These are phyloP conservation scores for Postia placenta DNA, from an alignment of 768 basidiomycete species.

Conservation along the genomic window DNA sequence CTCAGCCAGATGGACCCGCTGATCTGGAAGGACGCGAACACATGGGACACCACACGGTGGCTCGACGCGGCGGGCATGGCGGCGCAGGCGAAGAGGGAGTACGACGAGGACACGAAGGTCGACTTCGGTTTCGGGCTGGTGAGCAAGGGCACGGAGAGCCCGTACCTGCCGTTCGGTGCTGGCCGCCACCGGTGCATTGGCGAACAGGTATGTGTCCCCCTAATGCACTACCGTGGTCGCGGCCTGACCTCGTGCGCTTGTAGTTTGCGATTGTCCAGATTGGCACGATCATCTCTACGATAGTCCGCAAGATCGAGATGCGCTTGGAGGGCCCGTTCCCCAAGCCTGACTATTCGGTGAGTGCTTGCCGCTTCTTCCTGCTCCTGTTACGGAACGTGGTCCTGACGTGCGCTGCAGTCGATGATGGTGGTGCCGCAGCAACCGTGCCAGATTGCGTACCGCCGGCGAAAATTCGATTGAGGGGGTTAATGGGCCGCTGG, in stretches of 20 bases:
- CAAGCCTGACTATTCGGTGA: slow-evolving; percentile 83
- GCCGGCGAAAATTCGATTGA: slow-evolving; percentile 46
- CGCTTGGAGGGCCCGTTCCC: slow-evolving; percentile 66
- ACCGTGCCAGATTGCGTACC: slow-evolving; percentile 59
- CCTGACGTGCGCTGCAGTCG: slow-evolving; percentile 44
- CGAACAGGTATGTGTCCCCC: slow-evolving; percentile 38
- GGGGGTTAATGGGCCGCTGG: no score
- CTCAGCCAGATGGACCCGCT: slow-evolving; percentile 82
- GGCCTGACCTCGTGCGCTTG: slow-evolving; percentile 3
- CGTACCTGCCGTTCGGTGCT: slow-evolving; percentile 97
- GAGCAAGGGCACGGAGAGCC: slow-evolving; percentile 92
- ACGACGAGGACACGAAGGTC: slow-evolving; percentile 81
- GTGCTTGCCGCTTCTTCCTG: slow-evolving; percentile 23
- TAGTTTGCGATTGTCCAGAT: slow-evolving; percentile 95
- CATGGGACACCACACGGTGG: slow-evolving; percentile 86
- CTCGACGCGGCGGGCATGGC: slow-evolving; percentile 78
- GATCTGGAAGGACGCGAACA: slow-evolving; percentile 67
- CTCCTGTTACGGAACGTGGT: neutral
- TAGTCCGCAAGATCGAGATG: slow-evolving; percentile 75
- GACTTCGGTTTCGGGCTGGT: slow-evolving; percentile 96
- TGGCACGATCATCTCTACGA: slow-evolving; percentile 71
- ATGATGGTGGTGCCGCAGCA: slow-evolving; percentile 89
- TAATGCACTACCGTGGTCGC: neutral
- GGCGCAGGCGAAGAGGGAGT: slow-evolving; percentile 68
- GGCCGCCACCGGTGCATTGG: slow-evolving; percentile 94